Conservation (phyloP, 2,329 filamentous ascomycete genomes). For the Pseudogymnoascus sp. region DNA sequence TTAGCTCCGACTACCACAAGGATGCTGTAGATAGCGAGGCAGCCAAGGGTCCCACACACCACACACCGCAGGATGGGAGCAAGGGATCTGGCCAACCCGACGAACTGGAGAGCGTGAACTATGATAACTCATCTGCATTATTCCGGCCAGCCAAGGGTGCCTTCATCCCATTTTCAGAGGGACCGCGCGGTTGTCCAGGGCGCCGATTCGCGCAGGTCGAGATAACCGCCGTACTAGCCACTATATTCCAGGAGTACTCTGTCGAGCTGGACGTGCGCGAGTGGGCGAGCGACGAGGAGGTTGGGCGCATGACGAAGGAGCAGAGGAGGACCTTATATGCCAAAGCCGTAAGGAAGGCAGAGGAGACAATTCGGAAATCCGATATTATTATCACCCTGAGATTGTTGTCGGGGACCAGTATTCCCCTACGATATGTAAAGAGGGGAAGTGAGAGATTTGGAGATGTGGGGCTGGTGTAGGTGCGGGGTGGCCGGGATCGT, state of each 20-base stretch:
- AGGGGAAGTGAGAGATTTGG: constrained; percentile 24
- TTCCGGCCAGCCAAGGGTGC: constrained; percentile 24
- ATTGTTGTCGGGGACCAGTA: constrained; percentile 18
- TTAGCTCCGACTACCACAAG: not conserved
- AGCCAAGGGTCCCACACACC: not conserved
- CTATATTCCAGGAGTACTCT: constrained; percentile 21
- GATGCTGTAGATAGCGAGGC: constrained; percentile 27
- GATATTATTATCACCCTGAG: constrained; percentile 20
- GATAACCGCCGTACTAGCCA: constrained; percentile 27
- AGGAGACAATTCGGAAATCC: constrained; percentile 16
- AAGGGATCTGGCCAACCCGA: not conserved
- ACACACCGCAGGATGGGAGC: not conserved
- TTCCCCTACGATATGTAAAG: constrained; percentile 23
- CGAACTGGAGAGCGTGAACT: not conserved
- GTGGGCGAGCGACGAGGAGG: constrained; percentile 25
- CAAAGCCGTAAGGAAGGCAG: constrained; percentile 18
- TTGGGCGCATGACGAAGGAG: constrained; percentile 18
- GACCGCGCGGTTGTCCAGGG: constrained; percentile 28
- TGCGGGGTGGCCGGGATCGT: not conserved
- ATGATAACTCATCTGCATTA: not conserved
- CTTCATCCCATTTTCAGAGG: constrained; percentile 25
- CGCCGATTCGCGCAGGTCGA: constrained; percentile 32
- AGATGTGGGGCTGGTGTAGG: not conserved
- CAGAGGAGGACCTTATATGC: constrained; percentile 21
- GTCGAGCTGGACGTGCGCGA: constrained; percentile 25